Conservation (phyloP, 2,329 filamentous ascomycete genomes). For the Cladobotryum protrusum region DNA sequence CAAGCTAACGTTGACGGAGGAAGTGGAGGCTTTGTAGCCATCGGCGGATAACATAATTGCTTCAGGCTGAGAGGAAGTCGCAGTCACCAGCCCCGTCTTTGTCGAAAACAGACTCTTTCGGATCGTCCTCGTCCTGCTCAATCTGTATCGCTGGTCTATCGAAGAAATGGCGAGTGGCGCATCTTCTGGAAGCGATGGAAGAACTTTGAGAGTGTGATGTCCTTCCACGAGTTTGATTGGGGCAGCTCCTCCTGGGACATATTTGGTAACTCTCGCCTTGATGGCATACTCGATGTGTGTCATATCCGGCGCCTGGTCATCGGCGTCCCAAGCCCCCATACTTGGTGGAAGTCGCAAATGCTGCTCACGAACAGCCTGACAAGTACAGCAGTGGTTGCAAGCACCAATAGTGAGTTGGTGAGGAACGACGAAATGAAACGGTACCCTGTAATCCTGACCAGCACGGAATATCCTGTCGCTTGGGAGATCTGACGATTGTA, state of each 20-base stretch:
- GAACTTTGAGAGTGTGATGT: slow-evolving; percentile 43
- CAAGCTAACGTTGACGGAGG: slow-evolving; percentile 39
- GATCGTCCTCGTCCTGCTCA: slow-evolving; percentile 46
- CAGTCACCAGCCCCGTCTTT: slow-evolving; percentile 45
- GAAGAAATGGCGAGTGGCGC: slow-evolving; percentile 44
- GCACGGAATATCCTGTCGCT: slow-evolving; percentile 40
- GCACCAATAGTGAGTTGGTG: slow-evolving; percentile 50
- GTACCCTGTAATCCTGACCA: slow-evolving; percentile 43
- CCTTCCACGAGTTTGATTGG: slow-evolving; percentile 33
- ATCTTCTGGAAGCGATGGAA: slow-evolving; percentile 44
- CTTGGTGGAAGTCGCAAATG: slow-evolving; percentile 50
- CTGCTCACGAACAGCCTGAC: slow-evolving; percentile 41
- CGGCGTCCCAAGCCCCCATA: slow-evolving; percentile 45
- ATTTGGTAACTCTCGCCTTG: slow-evolving; percentile 38
- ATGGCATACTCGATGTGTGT: slow-evolving; percentile 47
- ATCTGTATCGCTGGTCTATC: slow-evolving; percentile 43
- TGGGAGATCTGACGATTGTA: slow-evolving; percentile 41
- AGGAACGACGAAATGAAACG: slow-evolving; percentile 57
- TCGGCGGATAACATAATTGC: slow-evolving; percentile 47
- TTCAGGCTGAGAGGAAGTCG: slow-evolving; percentile 38
- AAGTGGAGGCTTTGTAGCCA: slow-evolving; percentile 36
- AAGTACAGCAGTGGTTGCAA: slow-evolving; percentile 44
- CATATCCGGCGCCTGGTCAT: slow-evolving; percentile 52
- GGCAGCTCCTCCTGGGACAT: neutral
- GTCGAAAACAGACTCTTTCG: slow-evolving; percentile 47